Evolutionary conservation across 768 basidiomycete species (phyloP).

Genomic region (Panaeolus papilionaceus): DNA sequence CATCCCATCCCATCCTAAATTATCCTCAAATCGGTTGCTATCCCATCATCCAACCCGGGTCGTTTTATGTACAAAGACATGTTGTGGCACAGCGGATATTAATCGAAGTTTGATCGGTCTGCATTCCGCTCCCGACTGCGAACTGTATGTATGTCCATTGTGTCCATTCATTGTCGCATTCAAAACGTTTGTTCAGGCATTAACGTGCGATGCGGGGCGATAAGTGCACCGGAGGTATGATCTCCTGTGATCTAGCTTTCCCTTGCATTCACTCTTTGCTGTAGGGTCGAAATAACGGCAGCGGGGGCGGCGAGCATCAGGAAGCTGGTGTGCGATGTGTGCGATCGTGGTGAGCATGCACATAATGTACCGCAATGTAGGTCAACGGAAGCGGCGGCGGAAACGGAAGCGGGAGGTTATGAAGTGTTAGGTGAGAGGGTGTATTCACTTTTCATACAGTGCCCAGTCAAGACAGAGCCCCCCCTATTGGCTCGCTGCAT

Average conservation of each 20-base stretch:
- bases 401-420: not conserved
- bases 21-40: not conserved
- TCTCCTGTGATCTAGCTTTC: not conserved
- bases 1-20: not conserved
- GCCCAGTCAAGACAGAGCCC: not conserved
- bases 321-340: not conserved
- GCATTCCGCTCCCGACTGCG: not conserved
- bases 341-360: not conserved
- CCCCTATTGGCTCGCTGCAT: not conserved
- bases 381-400: not conserved
- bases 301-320: not conserved
- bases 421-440: not conserved
- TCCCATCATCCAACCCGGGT: not conserved
- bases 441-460: not conserved
- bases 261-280: not conserved
- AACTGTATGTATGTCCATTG: not conserved
- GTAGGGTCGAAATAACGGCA: not conserved
- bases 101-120: slow-evolving; percentile 2
- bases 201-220: slow-evolving; percentile 2
- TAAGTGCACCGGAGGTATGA: not conserved
- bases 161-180: not conserved
- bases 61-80: not conserved
- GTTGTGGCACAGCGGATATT: not conserved
- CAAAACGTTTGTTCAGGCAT: not conserved
- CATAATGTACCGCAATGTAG: not conserved